phyloP scores from a whole-genome alignment of 2,329 filamentous ascomycete genomes.

The Calonectria pseudoreteaudii region DNA sequence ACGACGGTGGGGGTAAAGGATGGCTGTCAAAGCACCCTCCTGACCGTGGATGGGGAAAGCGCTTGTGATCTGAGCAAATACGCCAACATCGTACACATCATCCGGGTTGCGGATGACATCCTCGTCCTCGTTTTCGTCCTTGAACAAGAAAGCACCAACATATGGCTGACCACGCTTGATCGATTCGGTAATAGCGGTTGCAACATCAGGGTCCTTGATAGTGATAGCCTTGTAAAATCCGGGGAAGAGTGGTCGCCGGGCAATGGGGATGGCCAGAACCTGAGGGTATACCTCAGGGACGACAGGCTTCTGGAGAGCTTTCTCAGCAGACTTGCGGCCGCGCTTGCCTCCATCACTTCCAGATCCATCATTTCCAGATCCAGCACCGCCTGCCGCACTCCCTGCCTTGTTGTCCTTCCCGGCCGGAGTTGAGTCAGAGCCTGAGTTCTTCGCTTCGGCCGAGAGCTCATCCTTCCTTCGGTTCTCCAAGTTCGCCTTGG shows the following conservation, averaged over 20 bases:
- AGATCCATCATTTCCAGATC: slow-evolving; percentile 66
- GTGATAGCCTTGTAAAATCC: slow-evolving; percentile 99
- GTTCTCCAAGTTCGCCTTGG: slow-evolving; percentile 63
- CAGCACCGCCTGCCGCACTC: slow-evolving; percentile 67
- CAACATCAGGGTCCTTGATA: slow-evolving; percentile 91
- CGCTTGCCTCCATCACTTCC: slow-evolving; percentile 74
- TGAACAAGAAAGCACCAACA: slow-evolving; percentile 95
- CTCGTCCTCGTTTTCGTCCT: slow-evolving; percentile 93
- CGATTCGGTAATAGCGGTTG: slow-evolving; percentile 93
- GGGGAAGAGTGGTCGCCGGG: slow-evolving; percentile 91
- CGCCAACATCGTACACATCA: slow-evolving; percentile 95
- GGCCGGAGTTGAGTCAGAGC: slow-evolving; percentile 57
- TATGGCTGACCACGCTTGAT: slow-evolving; percentile 98
- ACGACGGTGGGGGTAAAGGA: slow-evolving; percentile 94
- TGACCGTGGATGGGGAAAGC: slow-evolving; percentile 92
- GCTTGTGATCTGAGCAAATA: slow-evolving; percentile 98
- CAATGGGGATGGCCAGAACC: slow-evolving; percentile 96
- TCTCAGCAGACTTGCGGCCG: slow-evolving; percentile 78
- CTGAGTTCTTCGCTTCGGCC: slow-evolving; percentile 57
- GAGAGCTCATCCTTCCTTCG: slow-evolving; percentile 60
- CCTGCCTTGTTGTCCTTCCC: slow-evolving; percentile 68
- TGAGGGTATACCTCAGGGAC: slow-evolving; percentile 97
- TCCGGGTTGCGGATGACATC: slow-evolving; percentile 91
- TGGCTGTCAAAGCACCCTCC: slow-evolving; percentile 86
- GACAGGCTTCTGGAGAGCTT: slow-evolving; percentile 84